Evolutionary conservation across 495 filamentous ascomycete species (phyloP).

Genomic region (Podospora tetraspora): DNA sequence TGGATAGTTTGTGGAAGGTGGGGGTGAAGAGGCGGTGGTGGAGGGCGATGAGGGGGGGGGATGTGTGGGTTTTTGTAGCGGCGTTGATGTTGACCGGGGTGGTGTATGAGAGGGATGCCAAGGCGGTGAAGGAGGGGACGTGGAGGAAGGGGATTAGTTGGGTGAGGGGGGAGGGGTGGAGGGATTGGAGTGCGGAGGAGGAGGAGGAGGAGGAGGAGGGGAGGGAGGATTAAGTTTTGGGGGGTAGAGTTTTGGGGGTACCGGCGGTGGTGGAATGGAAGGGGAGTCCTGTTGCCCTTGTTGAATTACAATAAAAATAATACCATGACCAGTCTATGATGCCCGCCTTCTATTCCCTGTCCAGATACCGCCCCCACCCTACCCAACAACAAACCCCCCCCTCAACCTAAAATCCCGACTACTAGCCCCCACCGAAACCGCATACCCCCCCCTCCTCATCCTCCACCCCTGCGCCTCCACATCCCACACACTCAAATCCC

Average conservation of each 20-base stretch:
- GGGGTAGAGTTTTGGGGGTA: not conserved
- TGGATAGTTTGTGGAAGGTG: slow-evolving; percentile 86
- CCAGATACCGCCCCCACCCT: not conserved
- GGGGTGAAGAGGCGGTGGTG: slow-evolving; percentile 80
- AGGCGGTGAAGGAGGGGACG: slow-evolving; percentile 58
- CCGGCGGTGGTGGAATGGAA: too few relatives aligned
- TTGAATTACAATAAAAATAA: not conserved
- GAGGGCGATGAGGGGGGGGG: slow-evolving; percentile 72
- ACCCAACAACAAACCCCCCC: slow-evolving; percentile 14
- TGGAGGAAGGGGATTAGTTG: slow-evolving; percentile 70
- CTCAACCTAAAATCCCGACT: slow-evolving; percentile 43
- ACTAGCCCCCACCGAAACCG: slow-evolving; percentile 43
- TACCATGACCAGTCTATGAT: not conserved
- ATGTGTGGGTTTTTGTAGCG: slow-evolving; percentile 73
- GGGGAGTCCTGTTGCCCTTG: too few relatives aligned
- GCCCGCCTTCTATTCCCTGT: not conserved
- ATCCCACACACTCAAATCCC: slow-evolving; percentile 75
- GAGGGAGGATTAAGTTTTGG: not conserved
- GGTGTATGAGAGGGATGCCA: slow-evolving; percentile 67
- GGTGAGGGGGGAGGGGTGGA: slow-evolving; percentile 57
- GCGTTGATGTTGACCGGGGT: slow-evolving; percentile 71
- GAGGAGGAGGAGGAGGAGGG: slow-evolving; percentile 27
- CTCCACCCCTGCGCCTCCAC: slow-evolving; percentile 78
- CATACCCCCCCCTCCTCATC: slow-evolving; percentile 46
- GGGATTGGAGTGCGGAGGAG: slow-evolving; percentile 39